These are phyloP conservation scores for Suillus cothurnatus DNA, from an alignment of 768 basidiomycete genomes.

Conservation along the genomic window DNA sequence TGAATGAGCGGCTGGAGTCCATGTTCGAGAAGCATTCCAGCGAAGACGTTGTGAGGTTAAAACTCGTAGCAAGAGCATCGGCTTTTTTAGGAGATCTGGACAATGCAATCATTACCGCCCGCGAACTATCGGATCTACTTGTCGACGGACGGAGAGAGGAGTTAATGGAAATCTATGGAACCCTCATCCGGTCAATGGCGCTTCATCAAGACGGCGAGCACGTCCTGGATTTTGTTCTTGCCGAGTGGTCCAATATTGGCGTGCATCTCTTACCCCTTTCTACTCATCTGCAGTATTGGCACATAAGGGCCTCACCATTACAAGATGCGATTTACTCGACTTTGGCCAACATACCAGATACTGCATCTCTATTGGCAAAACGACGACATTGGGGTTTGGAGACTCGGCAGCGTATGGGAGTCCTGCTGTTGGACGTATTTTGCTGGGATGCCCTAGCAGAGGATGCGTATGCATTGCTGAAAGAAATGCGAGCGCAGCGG, in stretches of 20 bases:
- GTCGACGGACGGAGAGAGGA: conserved; percentile 22
- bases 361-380: conserved; percentile 26
- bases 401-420: conserved; percentile 34
- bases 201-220: conserved; percentile 33
- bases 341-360: conserved; percentile 36
- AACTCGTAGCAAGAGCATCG: conserved; percentile 32
- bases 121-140: conserved; percentile 25
- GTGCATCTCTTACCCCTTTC: conserved; percentile 5
- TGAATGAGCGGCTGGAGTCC: conserved; percentile 33
- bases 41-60: conserved; percentile 24
- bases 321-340: conserved; percentile 29
- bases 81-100: conserved; percentile 42
- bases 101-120: conserved; percentile 34
- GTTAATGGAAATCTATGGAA: conserved; percentile 37
- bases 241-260: conserved; percentile 38
- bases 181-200: conserved; percentile 39
- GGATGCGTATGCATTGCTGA: conserved; percentile 43
- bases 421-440: conserved; percentile 45
- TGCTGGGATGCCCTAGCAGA: conserved; percentile 33
- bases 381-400: conserved; percentile 26
- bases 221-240: conserved; percentile 42
- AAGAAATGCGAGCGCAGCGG: conserved; percentile 41
- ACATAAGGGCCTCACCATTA: conserved; percentile 24
- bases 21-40: conserved; percentile 22
- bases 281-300: background rate